A percentile compares a stretch with the other conserved stretches of the same genome.
Evolutionary conservation across 257 asterid species (phyloP).

Genomic region (Scutellaria baicalensis): DNA sequence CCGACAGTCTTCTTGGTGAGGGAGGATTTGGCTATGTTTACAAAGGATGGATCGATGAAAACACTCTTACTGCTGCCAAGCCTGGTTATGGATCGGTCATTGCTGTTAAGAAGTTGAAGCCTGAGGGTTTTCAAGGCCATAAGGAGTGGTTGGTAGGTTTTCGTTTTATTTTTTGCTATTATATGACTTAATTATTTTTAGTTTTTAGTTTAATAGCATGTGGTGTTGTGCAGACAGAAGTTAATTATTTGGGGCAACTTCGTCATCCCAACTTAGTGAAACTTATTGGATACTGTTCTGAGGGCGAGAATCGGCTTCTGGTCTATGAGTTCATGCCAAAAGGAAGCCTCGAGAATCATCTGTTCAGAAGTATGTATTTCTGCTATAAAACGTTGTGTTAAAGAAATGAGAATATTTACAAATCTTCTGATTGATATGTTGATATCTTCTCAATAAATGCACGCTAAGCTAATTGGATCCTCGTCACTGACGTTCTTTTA

Average conservation of each 20-base stretch:
- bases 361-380: constrained; percentile 48
- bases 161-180: background rate
- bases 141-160: constrained; percentile 63
- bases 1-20: constrained; percentile 69
- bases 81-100: constrained; percentile 60
- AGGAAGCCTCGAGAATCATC: constrained; percentile 79
- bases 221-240: constrained; percentile 50
- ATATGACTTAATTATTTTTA: background rate
- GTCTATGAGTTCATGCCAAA: constrained; percentile 73
- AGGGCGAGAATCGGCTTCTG: constrained; percentile 52
- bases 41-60: constrained; percentile 6
- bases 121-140: constrained; percentile 61
- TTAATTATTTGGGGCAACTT: constrained; percentile 62
- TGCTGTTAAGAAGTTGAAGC: constrained; percentile 70
- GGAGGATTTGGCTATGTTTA: constrained; percentile 58
- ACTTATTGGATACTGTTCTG: constrained; percentile 67
- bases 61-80: constrained; percentile 38
- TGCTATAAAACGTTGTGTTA: background rate
- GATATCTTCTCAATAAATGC: too few relatives aligned
- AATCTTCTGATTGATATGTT: background rate
- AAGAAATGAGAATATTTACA: background rate
- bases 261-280: constrained; percentile 62
- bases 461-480: too few relatives aligned
- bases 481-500: too few relatives aligned
- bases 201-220: background rate